Base-by-base conservation (phyloP, 2,329 filamentous ascomycete genomes). In the Trichophyton equinum region DNA sequence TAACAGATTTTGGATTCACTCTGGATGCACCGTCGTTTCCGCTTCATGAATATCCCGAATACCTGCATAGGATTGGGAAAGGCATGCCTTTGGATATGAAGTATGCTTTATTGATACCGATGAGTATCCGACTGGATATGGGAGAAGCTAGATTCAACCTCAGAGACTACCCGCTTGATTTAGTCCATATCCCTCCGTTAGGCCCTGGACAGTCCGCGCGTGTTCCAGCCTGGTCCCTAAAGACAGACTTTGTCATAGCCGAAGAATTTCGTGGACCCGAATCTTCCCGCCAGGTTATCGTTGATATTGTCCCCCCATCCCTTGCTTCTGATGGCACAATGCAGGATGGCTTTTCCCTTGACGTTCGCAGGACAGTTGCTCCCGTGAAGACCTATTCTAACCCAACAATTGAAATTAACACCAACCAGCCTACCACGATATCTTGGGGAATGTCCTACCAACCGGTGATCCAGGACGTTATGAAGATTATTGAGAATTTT, bases 391-490 rank as follows among this genome's bases (percentile, higher is more conserved):
- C 91, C 0, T 99, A 94, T 71, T 96, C 94, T 0, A 88, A 97
- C 69, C 91, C 96, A 73, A 84, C 82, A 38, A 81, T 99, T 67
- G 89, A 96, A 65, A 91, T 99, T 73, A 96, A 97, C 72, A 96
- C 92, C 1, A 88, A 86, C 60, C 84, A 92, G 62, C 89, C 95
- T 1, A 99, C 94, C 0, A 85, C 89, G 51, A 92, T 99, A 59
- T 96, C 92, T 0, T 99, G 94, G 95, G 91, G 91, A 6, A 91
- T 94, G 53, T 96, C 91, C 1, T 99, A 97, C 69, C 95, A 99
- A 70, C 94, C 95, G 30, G 92, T 92, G 1, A 92, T 99, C 57
- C 94, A 99, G 72, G 95, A 99, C 70, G 96, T 97, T 88, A 99
- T 99, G 94, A 96, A 97, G 82, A 91, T 91, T 27, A 88, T 99